Conservation (phyloP, 257 asterid genomes). For the Plantago ovata region DNA sequence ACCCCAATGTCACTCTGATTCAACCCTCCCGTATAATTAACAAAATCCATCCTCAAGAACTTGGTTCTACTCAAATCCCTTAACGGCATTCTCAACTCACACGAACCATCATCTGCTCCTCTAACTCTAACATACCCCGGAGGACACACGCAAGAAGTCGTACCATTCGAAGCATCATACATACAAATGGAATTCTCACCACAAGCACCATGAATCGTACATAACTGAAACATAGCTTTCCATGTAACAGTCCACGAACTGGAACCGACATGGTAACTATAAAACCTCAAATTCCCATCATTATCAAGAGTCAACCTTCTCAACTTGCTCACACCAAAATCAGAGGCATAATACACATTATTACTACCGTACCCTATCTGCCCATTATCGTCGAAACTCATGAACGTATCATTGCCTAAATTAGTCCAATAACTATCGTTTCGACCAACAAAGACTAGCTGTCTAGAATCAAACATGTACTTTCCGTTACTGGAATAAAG, state of each 20-base stretch:
- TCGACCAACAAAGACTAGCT: constrained; percentile 31
- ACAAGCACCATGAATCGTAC: constrained; percentile 59
- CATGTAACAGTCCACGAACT: constrained; percentile 53
- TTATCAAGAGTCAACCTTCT: constrained; percentile 63
- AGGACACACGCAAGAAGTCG: constrained; percentile 69
- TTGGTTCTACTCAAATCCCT: constrained; percentile 30
- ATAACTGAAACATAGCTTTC: constrained; percentile 55
- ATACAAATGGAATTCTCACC: constrained; percentile 62
- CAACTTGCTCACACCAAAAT: constrained; percentile 41
- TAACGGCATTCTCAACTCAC: constrained; percentile 37
- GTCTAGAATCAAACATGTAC: constrained; percentile 40
- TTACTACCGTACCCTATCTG: constrained; percentile 26
- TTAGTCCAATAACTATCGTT: constrained; percentile 47
- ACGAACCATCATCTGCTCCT: constrained; percentile 23
- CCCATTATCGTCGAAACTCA: constrained; percentile 41
- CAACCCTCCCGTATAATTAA: constrained; percentile 53
- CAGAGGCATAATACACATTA: constrained; percentile 30
- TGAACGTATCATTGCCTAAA: constrained; percentile 17
- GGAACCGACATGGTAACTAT: constrained; percentile 41
- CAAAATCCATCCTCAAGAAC: constrained; percentile 62
- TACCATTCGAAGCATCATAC: constrained; percentile 38
- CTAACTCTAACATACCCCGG: constrained; percentile 48
- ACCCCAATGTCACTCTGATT: constrained; percentile 40
- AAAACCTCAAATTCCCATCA: constrained; percentile 69
- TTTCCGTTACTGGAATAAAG: constrained; percentile 44